Conservation (phyloP, 176 grass and related monocot genomes). For the Eleusine coracana region DNA sequence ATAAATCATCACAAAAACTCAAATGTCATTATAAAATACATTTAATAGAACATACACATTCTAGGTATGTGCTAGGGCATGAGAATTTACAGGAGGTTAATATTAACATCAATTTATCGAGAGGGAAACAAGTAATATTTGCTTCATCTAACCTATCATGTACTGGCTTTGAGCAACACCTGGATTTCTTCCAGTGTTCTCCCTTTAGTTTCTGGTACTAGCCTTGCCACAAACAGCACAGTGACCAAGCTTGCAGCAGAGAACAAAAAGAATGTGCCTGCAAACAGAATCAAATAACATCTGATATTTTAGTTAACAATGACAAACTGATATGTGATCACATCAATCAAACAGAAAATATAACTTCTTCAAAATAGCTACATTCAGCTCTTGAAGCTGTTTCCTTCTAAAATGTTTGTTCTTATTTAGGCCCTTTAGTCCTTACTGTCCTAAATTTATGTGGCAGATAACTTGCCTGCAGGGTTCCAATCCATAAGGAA, state of each 20-base stretch:
- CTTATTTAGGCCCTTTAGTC: neutral
- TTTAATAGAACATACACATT: too few species aligned
- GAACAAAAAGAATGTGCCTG: slow-evolving; percentile 83
- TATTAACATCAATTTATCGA: neutral
- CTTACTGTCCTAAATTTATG: neutral
- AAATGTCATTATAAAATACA: too few species aligned
- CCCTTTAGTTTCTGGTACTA: slow-evolving; percentile 87
- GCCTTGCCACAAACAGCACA: slow-evolving; percentile 59
- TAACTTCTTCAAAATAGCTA: neutral
- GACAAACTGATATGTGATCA: neutral
- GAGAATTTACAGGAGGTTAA: neutral
- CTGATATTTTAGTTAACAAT: neutral
- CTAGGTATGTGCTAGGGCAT: neutral
- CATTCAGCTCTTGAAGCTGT: neutral
- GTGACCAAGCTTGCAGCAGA: slow-evolving; percentile 59
- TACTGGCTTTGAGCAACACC: slow-evolving; percentile 42
- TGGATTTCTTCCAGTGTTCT: slow-evolving; percentile 82
- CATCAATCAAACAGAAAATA: neutral
- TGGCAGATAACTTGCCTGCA: slow-evolving; percentile 50
- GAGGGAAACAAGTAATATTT: neutral
- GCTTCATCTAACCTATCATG: slow-evolving; percentile 30
- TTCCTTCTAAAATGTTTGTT: neutral
- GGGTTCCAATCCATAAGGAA: slow-evolving; percentile 84
- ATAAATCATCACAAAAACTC: too few species aligned
- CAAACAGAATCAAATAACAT: neutral